Percentiles rank a stretch among this genome's conserved stretches.
These are phyloP conservation scores for Agapanthus africanus DNA, from an alignment of 106 monocot genomes.

Conservation along the genomic window DNA sequence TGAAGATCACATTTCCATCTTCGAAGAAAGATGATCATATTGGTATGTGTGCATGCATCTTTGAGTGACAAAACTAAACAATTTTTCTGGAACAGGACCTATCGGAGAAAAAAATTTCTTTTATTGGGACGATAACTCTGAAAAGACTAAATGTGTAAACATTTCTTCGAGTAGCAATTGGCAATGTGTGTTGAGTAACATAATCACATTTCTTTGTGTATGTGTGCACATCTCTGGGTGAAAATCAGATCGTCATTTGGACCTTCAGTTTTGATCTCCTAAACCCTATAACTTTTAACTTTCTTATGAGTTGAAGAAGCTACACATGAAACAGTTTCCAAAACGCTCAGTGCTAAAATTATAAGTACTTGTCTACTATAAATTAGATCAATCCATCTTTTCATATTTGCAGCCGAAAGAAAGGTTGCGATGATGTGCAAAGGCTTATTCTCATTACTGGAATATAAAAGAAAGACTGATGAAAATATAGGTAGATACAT, in stretches of 20 bases:
- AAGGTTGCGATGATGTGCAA: background rate
- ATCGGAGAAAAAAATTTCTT: background rate
- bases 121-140: no score
- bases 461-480: no score
- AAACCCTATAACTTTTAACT: background rate
- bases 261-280: background rate
- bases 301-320: background rate
- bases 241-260: background rate
- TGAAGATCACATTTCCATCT: conserved; percentile 55
- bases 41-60: conserved; percentile 38
- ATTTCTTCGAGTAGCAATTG: no score
- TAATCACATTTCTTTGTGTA: no score
- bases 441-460: background rate
- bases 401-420: background rate
- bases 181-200: no score
- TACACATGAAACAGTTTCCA: background rate
- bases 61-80: background rate
- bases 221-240: background rate
- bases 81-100: no score
- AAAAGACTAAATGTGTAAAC: no score
- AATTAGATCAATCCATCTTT: background rate
- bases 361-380: background rate
- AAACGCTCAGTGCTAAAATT: background rate
- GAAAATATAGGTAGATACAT: no score
- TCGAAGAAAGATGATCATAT: conserved; percentile 37